These are phyloP conservation scores for Pseudohalonectria lignicola DNA, from an alignment of 2,329 filamentous ascomycete species.

Conservation along the genomic window DNA sequence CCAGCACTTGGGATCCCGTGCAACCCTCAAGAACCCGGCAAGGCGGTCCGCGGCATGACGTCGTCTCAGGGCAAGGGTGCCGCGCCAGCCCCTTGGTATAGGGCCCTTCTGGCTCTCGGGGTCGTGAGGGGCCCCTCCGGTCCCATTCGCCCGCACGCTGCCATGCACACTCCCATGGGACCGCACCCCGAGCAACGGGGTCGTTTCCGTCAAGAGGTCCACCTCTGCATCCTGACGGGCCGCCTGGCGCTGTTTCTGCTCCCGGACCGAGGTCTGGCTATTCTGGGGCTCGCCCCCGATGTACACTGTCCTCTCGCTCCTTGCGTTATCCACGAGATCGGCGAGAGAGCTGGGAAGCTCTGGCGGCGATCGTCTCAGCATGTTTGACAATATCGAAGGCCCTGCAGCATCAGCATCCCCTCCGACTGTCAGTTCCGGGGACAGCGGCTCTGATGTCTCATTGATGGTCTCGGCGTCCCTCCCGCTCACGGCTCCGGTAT, in stretches of 20 bases:
- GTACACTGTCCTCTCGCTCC: not conserved
- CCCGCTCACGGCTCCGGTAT: constrained; percentile 7
- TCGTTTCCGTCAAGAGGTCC: constrained; percentile 24
- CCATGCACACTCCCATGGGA: constrained; percentile 18
- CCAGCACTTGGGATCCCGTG: constrained; percentile 60
- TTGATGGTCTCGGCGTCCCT: constrained; percentile 39
- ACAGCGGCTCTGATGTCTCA: constrained; percentile 47
- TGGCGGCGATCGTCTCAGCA: constrained; percentile 38
- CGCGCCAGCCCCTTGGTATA: not conserved
- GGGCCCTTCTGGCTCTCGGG: constrained; percentile 38
- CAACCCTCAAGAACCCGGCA: constrained; percentile 11
- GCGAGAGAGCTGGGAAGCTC: constrained; percentile 5
- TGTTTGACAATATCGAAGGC: constrained; percentile 34
- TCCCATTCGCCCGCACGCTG: too few species aligned
- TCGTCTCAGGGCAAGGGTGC: not conserved
- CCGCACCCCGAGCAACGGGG: constrained; percentile 31
- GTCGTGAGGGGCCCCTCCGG: too few species aligned
- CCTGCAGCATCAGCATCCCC: constrained; percentile 14
- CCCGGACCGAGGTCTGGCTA: too few species aligned
- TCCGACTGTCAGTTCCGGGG: constrained; percentile 22
- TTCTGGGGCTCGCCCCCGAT: not conserved
- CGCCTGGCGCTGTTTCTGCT: not conserved
- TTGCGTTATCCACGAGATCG: constrained; percentile 12
- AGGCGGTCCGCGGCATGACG: constrained; percentile 7
- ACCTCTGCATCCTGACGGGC: constrained; percentile 5